phyloP scores from a whole-genome alignment of 73 alveolate genomes.

The Uronychia setigera region DNA sequence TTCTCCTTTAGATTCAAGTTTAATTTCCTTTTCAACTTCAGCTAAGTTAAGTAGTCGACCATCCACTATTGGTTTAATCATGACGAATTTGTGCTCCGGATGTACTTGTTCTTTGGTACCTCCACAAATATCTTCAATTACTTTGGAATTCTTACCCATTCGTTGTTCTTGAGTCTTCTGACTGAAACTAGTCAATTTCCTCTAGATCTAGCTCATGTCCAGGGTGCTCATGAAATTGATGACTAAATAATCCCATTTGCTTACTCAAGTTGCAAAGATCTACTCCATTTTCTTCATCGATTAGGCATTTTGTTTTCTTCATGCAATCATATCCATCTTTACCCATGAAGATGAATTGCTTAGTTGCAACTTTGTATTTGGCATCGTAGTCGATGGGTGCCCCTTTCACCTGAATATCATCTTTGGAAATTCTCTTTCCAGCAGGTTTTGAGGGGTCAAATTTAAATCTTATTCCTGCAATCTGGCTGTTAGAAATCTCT shows the following conservation, averaged over 20 bases:
- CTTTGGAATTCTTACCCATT: neutral
- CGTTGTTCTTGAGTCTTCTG: neutral
- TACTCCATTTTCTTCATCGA: constrained; percentile 9
- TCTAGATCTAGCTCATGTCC: neutral
- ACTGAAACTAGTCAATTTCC: neutral
- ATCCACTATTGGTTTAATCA: neutral
- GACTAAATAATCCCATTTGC: neutral
- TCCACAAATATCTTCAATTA: neutral
- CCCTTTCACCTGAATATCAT: constrained; percentile 49
- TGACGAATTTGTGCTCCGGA: neutral
- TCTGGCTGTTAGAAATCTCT: neutral
- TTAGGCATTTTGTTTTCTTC: constrained; percentile 1
- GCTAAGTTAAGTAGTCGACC: no score
- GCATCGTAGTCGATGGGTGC: constrained; percentile 46
- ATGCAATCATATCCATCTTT: constrained; percentile 64
- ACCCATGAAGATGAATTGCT: constrained; percentile 53
- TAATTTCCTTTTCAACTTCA: no score
- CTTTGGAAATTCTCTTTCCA: constrained; percentile 3
- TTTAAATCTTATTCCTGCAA: constrained; percentile 44
- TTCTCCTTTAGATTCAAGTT: no score
- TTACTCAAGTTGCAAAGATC: neutral
- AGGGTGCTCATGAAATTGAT: neutral
- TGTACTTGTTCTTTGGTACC: neutral
- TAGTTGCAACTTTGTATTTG: constrained; percentile 56
- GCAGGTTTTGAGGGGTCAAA: constrained; percentile 61